These are phyloP conservation scores for Apiotrichum domesticum DNA, from an alignment of 1,284 basidiomycete genomes.

Conservation along the genomic window DNA sequence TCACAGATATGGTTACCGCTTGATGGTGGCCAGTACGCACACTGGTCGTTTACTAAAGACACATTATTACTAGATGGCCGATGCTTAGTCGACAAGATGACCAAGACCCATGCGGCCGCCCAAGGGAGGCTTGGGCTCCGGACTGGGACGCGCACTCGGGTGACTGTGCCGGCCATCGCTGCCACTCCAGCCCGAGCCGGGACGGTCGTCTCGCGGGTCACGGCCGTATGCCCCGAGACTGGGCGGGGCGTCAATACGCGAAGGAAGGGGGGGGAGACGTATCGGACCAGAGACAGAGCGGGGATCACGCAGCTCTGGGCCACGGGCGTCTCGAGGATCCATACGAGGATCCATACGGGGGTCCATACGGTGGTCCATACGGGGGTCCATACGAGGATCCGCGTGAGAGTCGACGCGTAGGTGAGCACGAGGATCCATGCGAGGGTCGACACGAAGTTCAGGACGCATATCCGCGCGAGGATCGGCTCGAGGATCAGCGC, in stretches of 20 bases:
- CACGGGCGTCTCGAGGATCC: too few species aligned
- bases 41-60: too few species aligned
- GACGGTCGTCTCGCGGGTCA: slow-evolving; percentile 9
- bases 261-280: slow-evolving; percentile 10
- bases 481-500: background rate
- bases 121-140: background rate
- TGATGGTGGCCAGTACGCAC: too few species aligned
- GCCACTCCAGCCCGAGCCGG: slow-evolving; percentile 13
- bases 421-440: background rate
- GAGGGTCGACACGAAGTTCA: background rate
- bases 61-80: too few species aligned
- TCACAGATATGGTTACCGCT: too few species aligned
- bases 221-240: slow-evolving; percentile 11
- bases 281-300: background rate
- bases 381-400: background rate
- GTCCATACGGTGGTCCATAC: too few species aligned
- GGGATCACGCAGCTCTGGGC: background rate
- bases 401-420: background rate
- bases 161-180: slow-evolving; percentile 4
- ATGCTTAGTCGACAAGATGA: slow-evolving; percentile 16
- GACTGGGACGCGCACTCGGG: slow-evolving; percentile 9
- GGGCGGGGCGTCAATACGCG: slow-evolving; percentile 13
- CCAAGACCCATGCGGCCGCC: slow-evolving; percentile 18
- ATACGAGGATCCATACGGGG: too few species aligned
- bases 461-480: background rate